A percentile compares a stretch with the other conserved stretches of the same genome.
These are phyloP conservation scores for Fagopyrum homotropicum DNA, from an alignment of 148 eudicot genomes.

Conservation along the genomic window DNA sequence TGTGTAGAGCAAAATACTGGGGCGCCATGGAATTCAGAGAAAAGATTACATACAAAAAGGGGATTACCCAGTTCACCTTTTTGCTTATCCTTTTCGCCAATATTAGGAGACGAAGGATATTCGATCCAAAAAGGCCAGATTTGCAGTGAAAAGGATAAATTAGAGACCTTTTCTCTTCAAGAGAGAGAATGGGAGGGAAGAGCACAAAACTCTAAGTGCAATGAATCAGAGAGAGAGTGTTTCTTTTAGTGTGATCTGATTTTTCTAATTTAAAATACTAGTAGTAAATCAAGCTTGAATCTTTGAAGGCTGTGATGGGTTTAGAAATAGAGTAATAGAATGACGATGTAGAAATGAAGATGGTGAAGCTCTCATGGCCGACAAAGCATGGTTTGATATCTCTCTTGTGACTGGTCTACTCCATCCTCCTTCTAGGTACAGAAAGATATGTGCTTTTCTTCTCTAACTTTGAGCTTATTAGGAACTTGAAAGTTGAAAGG, in stretches of 20 bases:
- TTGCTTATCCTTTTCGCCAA: slow-evolving; percentile 14
- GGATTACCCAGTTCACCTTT: slow-evolving; percentile 20
- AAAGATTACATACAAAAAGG: slow-evolving; percentile 6
- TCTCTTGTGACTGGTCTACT: slow-evolving; percentile 12
- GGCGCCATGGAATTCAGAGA: slow-evolving; percentile 22
- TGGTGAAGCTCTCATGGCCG: slow-evolving; percentile 45
- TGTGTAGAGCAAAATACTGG: slow-evolving; percentile 21
- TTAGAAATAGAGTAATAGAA: background rate
- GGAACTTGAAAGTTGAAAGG: background rate
- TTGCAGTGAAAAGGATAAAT: slow-evolving; percentile 21
- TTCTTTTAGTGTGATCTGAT: slow-evolving; percentile 9
- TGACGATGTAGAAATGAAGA: background rate
- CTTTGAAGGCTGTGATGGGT: slow-evolving; percentile 4
- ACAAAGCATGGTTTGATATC: slow-evolving; percentile 44
- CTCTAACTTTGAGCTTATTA: background rate
- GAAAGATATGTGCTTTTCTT: slow-evolving; percentile 13
- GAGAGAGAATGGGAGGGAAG: slow-evolving; percentile 8
- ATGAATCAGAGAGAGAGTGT: slow-evolving; percentile 19
- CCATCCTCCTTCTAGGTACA: background rate
- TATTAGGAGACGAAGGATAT: slow-evolving; percentile 22
- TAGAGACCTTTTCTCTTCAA: slow-evolving; percentile 7
- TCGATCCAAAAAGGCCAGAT: slow-evolving; percentile 27
- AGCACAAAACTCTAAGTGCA: slow-evolving; percentile 22
- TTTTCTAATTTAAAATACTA: background rate
- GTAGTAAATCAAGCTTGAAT: background rate